phyloP scores from a whole-genome alignment of 306 rosid genomes.

The Prunus dulcis region DNA sequence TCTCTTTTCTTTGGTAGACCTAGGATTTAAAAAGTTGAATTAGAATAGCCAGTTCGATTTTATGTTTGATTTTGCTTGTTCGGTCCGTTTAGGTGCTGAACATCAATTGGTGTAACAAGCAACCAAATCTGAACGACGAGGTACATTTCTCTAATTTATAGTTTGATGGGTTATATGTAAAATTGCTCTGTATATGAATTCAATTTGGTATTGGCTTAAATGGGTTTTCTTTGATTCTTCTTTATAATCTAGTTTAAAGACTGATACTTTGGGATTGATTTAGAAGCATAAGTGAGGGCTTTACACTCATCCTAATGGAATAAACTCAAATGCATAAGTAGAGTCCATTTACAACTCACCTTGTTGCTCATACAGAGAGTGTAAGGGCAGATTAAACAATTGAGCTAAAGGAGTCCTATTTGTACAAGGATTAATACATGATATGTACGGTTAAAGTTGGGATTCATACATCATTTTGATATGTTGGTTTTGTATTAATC shows the following conservation, averaged over 20 bases:
- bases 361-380: too few relatives aligned
- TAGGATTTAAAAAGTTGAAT: slow-evolving; percentile 8
- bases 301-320: too few relatives aligned
- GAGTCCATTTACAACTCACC: too few relatives aligned
- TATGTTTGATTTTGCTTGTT: neutral
- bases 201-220: neutral
- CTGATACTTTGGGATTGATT: neutral
- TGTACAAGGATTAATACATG: too few relatives aligned
- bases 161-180: neutral
- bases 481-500: too few relatives aligned
- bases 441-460: too few relatives aligned
- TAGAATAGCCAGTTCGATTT: neutral
- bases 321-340: too few relatives aligned
- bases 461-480: too few relatives aligned
- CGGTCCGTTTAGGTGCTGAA: slow-evolving; percentile 52
- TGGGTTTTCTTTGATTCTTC: slow-evolving; percentile 1
- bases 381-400: too few relatives aligned
- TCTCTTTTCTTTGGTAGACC: slow-evolving; percentile 15
- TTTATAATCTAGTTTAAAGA: neutral
- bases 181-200: neutral
- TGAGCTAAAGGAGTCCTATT: too few relatives aligned
- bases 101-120: slow-evolving; percentile 86
- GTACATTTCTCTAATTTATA: slow-evolving; percentile 25
- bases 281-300: too few relatives aligned
- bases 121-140: slow-evolving; percentile 86